Evolutionary conservation across 176 grass and related monocot genomes (phyloP).

Genomic region (Carex scoparia): DNA sequence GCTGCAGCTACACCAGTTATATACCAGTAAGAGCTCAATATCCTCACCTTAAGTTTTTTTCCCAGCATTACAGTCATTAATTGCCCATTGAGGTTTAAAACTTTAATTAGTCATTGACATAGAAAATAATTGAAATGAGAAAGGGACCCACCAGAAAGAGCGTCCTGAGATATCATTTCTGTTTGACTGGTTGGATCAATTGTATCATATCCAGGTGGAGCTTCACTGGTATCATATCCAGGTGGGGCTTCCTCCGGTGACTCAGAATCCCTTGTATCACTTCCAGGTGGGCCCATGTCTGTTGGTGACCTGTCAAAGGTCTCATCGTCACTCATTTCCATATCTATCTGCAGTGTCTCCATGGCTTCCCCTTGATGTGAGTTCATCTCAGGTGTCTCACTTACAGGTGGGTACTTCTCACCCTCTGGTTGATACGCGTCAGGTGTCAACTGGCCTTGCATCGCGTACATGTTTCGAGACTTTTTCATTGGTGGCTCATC

Average conservation of each 20-base stretch:
- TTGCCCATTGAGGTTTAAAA: not conserved
- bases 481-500: not conserved
- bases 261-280: constrained; percentile 7
- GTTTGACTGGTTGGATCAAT: not conserved
- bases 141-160: not conserved
- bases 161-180: not conserved
- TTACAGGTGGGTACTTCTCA: not conserved
- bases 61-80: not conserved
- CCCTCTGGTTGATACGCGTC: not conserved
- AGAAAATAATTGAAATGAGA: not conserved
- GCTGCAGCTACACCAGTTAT: not conserved
- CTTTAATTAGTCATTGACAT: not conserved
- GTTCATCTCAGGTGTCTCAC: not conserved
- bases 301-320: constrained; percentile 8
- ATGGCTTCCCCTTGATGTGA: not conserved
- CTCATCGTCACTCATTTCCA: constrained; percentile 18
- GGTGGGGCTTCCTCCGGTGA: not conserved
- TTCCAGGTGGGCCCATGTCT: not conserved
- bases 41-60: not conserved
- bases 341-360: constrained; percentile 9
- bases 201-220: constrained; percentile 1
- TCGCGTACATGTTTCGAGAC: not conserved
- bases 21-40: not conserved
- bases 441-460: not conserved
- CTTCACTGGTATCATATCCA: not conserved